phyloP scores from a whole-genome alignment of 2,329 filamentous ascomycete genomes.

The Alternaria rosae region DNA sequence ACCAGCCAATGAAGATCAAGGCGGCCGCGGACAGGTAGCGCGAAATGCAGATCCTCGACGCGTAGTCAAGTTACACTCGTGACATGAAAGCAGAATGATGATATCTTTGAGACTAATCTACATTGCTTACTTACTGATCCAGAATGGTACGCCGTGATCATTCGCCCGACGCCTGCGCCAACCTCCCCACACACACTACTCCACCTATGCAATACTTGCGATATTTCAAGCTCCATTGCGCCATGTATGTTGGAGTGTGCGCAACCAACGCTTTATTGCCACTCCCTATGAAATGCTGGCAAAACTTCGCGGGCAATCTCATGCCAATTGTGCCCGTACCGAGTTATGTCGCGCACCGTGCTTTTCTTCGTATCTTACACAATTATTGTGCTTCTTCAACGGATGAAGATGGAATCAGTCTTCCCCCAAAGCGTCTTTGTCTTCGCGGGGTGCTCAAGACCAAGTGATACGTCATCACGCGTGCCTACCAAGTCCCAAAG shows the following conservation, averaged over 20 bases:
- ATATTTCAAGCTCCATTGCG: conserved; percentile 12
- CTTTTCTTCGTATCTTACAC: conserved; percentile 33
- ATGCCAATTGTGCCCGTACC: neutral
- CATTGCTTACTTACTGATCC: conserved; percentile 11
- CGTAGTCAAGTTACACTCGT: neutral
- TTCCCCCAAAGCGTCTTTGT: conserved; percentile 65
- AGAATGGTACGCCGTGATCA: conserved; percentile 4
- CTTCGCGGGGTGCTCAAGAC: conserved; percentile 70
- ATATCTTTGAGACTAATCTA: conserved; percentile 11
- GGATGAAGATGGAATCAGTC: conserved; percentile 70
- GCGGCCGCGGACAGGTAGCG: neutral
- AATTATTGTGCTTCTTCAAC: conserved; percentile 37
- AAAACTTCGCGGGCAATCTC: conserved; percentile 3
- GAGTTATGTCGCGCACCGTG: neutral
- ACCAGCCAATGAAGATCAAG: conserved; percentile 25
- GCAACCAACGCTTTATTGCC: conserved; percentile 1
- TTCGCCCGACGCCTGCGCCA: conserved; percentile 6
- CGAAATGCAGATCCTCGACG: neutral
- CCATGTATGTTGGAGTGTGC: conserved; percentile 5
- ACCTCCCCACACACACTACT: conserved; percentile 9
- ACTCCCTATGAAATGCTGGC: conserved; percentile 12
- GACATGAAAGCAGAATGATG: neutral
- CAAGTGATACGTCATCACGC: conserved; percentile 53
- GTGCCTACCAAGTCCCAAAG: conserved; percentile 52
- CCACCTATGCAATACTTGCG: conserved; percentile 12